These are phyloP conservation scores for Penicillium robsamsonii DNA, from an alignment of 495 filamentous ascomycete genomes.

Conservation along the genomic window DNA sequence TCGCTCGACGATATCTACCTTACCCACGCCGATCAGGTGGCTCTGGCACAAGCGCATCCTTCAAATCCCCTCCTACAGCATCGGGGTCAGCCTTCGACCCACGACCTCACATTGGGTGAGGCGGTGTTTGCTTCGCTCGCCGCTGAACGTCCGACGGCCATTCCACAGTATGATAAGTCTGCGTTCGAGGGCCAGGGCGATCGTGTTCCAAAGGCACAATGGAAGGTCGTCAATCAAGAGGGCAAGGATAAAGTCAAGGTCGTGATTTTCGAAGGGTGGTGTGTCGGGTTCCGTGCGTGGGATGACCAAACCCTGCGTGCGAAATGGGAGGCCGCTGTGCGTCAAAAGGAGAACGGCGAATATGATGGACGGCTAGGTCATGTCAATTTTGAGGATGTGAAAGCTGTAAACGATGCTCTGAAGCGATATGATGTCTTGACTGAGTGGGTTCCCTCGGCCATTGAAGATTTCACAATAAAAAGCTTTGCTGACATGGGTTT, in stretches of 20 bases:
- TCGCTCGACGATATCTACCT: slow-evolving; percentile 94
- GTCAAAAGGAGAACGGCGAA: slow-evolving; percentile 38
- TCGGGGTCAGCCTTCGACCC: slow-evolving; percentile 82
- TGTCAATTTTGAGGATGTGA: slow-evolving; percentile 64
- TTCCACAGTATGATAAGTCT: slow-evolving; percentile 85
- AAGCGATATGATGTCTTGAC: slow-evolving; percentile 70
- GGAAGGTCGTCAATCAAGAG: slow-evolving; percentile 61
- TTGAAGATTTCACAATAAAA: background rate
- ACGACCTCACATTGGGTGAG: slow-evolving; percentile 68
- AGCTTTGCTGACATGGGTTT: slow-evolving; percentile 14
- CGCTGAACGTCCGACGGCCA: slow-evolving; percentile 48
- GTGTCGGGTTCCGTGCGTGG: slow-evolving; percentile 78
- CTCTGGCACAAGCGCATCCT: slow-evolving; percentile 59
- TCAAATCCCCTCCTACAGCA: slow-evolving; percentile 76
- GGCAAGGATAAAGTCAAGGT: slow-evolving; percentile 50
- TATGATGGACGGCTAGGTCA: slow-evolving; percentile 52
- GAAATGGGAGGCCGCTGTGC: slow-evolving; percentile 56
- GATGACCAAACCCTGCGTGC: slow-evolving; percentile 49
- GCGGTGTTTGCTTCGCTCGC: slow-evolving; percentile 62
- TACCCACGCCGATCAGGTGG: slow-evolving; percentile 65
- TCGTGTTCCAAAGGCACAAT: slow-evolving; percentile 57
- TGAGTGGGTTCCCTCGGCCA: slow-evolving; percentile 40
- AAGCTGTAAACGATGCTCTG: slow-evolving; percentile 70
- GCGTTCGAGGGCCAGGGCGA: slow-evolving; percentile 76
- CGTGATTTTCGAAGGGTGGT: slow-evolving; percentile 89